Percentiles rank a stretch among this genome's conserved stretches.
Evolutionary conservation across 805 yeast species (phyloP).

Genomic region (Candida nanaspora): DNA sequence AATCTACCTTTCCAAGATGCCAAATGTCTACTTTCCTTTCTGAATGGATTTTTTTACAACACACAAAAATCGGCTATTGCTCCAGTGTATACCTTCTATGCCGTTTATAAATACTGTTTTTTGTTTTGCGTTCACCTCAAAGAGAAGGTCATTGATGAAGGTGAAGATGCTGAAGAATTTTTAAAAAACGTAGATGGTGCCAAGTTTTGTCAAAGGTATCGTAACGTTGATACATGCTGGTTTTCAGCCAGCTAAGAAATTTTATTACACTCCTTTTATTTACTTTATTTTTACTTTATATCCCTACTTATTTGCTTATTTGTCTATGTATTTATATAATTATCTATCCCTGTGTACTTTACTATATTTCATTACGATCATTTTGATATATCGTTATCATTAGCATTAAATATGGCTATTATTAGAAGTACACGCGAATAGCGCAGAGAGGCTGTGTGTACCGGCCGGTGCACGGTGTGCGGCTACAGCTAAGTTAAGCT

Average conservation of each 20-base stretch:
- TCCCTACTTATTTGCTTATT: no score
- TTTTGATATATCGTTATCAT: no score
- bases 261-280: neutral
- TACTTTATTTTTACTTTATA: neutral
- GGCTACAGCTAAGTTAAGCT: neutral
- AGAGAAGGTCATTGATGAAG: slow-evolving; percentile 3
- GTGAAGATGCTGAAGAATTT: neutral
- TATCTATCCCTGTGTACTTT: no score
- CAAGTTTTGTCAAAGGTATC: slow-evolving; percentile 8
- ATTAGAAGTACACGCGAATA: no score
- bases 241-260: slow-evolving; percentile 1
- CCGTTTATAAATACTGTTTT: slow-evolving; percentile 20
- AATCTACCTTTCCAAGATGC: slow-evolving; percentile 12
- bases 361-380: no score
- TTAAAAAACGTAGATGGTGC: slow-evolving; percentile 9
- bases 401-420: no score
- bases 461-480: no score
- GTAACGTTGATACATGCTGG: slow-evolving; percentile 17
- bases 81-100: slow-evolving; percentile 19
- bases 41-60: slow-evolving; percentile 22
- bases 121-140: slow-evolving; percentile 9
- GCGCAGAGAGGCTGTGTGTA: no score
- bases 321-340: no score
- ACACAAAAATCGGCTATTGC: slow-evolving; percentile 20
- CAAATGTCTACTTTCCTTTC: slow-evolving; percentile 10